Conservation (phyloP, 1,284 basidiomycete genomes). For the Cryptococcus hybrid region DNA sequence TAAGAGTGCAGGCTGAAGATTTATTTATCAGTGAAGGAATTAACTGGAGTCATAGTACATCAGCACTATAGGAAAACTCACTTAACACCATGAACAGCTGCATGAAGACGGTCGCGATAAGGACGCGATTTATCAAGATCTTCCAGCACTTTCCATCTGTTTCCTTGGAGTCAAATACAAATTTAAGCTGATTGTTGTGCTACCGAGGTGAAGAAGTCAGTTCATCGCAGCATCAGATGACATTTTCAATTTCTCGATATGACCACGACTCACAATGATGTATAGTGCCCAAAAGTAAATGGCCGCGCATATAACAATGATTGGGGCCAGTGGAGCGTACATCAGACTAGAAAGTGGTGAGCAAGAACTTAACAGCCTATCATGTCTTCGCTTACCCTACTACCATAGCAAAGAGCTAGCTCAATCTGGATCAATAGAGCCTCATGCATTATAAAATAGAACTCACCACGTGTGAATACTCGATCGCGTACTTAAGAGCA, state of each 20-base stretch:
- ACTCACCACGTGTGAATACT: constrained; percentile 34
- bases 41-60: no score
- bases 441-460: not conserved
- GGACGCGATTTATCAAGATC: constrained; percentile 29
- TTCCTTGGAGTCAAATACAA: constrained; percentile 33
- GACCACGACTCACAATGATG: constrained; percentile 24
- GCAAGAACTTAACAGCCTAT: not conserved
- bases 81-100: constrained; percentile 35
- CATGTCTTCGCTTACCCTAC: constrained; percentile 24
- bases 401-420: constrained; percentile 32
- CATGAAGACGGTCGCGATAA: constrained; percentile 31
- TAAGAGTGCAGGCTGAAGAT: constrained; percentile 6
- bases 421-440: no score
- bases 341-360: constrained; percentile 14
- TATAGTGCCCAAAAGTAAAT: constrained; percentile 36
- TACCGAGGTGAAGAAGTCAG: not conserved
- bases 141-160: constrained; percentile 37
- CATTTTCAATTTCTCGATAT: not conserved
- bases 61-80: constrained; percentile 12
- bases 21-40: no score
- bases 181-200: constrained; percentile 31
- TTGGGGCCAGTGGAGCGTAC: constrained; percentile 23
- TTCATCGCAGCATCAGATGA: not conserved
- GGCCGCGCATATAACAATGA: constrained; percentile 31
- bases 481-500: constrained; percentile 22